These are phyloP conservation scores for Apium graveolens DNA, from an alignment of 129 eudicot genomes.

Conservation along the genomic window DNA sequence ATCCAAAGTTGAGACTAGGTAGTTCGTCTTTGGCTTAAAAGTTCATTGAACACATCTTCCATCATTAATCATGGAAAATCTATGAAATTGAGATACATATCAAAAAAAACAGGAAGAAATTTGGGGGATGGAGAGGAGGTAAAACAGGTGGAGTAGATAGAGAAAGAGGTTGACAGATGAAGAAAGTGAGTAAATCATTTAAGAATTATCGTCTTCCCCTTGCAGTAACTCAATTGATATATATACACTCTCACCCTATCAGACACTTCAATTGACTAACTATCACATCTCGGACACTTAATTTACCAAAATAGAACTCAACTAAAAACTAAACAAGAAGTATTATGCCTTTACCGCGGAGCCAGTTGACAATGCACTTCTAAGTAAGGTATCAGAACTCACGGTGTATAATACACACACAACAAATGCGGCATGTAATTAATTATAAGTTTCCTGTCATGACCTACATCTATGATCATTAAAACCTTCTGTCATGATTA, in stretches of 20 bases:
- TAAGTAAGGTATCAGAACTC: not conserved
- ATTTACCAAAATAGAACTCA: not conserved
- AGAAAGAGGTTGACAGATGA: not conserved
- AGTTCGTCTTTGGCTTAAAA: not conserved
- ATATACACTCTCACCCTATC: not conserved
- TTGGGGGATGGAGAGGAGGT: not conserved
- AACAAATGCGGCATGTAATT: not conserved
- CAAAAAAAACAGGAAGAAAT: not conserved
- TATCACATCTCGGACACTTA: not conserved
- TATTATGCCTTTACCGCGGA: not conserved
- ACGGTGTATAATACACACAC: not conserved
- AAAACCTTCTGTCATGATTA: not conserved
- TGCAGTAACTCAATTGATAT: not conserved
- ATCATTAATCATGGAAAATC: not conserved
- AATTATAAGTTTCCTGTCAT: not conserved
- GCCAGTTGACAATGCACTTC: not conserved
- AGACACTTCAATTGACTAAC: not conserved
- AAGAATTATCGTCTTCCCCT: not conserved
- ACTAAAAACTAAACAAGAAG: not conserved
- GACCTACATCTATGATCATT: not conserved
- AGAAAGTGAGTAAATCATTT: not conserved
- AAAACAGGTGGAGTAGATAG: not conserved
- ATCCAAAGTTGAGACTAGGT: not conserved
- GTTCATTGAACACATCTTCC: not conserved
- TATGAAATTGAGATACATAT: not conserved